Evolutionary conservation across 2,329 filamentous ascomycete genomes (phyloP).

Genomic region (Calonectria hongkongensis): DNA sequence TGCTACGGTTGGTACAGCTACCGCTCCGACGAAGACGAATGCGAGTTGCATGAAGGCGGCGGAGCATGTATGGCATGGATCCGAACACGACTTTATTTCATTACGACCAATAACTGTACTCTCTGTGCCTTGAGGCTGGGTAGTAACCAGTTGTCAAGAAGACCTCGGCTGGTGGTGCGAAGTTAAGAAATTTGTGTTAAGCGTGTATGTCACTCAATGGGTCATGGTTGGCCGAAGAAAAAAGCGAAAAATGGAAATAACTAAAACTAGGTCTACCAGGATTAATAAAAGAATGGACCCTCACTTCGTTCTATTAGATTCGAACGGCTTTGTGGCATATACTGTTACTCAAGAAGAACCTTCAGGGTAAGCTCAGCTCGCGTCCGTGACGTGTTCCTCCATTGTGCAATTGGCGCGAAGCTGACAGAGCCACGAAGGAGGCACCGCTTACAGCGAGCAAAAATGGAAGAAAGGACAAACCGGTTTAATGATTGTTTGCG

Average conservation of each 20-base stretch:
- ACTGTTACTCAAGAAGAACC: not conserved
- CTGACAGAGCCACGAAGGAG: not conserved
- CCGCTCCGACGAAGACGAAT: not conserved
- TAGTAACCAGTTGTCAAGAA: not conserved
- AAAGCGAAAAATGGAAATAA: not conserved
- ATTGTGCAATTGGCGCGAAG: not conserved
- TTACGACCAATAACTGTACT: not conserved
- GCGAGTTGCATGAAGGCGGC: not conserved
- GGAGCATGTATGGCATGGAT: not conserved
- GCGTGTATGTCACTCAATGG: not conserved
- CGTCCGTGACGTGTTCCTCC: not conserved
- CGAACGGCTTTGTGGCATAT: too few relatives aligned
- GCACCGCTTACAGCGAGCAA: not conserved
- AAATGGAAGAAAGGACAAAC: too few relatives aligned
- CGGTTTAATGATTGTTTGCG: not conserved
- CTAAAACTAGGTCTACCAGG: not conserved
- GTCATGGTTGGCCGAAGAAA: not conserved
- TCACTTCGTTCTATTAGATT: not conserved
- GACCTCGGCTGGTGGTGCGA: not conserved
- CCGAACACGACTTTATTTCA: not conserved
- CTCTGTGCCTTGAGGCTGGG: not conserved
- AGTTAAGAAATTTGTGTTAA: not conserved
- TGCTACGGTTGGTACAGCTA: constrained; percentile 4
- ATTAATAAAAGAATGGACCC: not conserved
- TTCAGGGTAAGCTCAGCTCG: constrained; percentile 19